These are phyloP conservation scores for Nakazawaea holstii DNA, from an alignment of 805 yeast genomes.

Conservation along the genomic window DNA sequence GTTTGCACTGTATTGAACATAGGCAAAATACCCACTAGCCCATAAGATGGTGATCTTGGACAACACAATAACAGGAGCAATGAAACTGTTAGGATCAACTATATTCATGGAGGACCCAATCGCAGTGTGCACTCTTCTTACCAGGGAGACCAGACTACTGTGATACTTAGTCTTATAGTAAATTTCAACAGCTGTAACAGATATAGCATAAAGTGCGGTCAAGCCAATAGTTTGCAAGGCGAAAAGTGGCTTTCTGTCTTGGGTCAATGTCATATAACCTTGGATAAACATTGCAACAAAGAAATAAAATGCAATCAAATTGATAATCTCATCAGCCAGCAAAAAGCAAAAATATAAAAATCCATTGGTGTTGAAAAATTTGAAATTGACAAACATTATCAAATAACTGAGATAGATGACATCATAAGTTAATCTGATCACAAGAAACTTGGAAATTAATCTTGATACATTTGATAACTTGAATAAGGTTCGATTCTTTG, in stretches of 20 bases:
- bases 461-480: conserved; percentile 9
- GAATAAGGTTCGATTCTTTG: neutral
- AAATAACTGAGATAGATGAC: conserved; percentile 2
- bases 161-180: neutral
- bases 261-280: conserved; percentile 6
- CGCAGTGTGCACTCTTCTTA: neutral
- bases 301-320: conserved; percentile 7
- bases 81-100: neutral
- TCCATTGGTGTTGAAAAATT: conserved; percentile 2
- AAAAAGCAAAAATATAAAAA: conserved; percentile 5
- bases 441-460: neutral
- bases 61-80: conserved; percentile 3
- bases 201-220: conserved; percentile 1
- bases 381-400: conserved; percentile 4
- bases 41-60: neutral
- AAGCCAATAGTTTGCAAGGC: neutral
- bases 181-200: conserved; percentile 3
- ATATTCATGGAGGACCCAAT: neutral
- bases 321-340: conserved; percentile 1
- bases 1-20: neutral
- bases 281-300: conserved; percentile 3
- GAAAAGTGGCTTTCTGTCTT: neutral
- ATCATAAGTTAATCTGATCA: conserved; percentile 3
- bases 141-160: neutral
- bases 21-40: neutral